phyloP scores from a whole-genome alignment of 768 basidiomycete species.

The Leccinellum albellum region DNA sequence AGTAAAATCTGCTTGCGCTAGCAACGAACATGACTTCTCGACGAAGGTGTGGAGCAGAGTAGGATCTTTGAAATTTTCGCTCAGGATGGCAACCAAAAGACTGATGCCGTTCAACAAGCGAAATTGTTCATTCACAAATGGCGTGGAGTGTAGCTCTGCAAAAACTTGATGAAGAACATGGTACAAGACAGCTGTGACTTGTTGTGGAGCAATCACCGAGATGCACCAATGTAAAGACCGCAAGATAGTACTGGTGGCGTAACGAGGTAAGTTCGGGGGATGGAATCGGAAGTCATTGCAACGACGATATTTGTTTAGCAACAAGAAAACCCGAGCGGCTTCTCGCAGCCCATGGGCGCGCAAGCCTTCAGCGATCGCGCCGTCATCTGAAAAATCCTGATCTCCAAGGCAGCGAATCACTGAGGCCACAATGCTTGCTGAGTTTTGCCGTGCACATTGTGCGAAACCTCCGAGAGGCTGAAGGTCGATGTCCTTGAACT shows the following conservation, averaged over 20 bases:
- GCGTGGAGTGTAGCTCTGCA: conserved; percentile 56
- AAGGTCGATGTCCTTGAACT: conserved; percentile 30
- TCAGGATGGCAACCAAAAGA: conserved; percentile 66
- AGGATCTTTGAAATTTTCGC: conserved; percentile 50
- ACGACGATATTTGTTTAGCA: conserved; percentile 50
- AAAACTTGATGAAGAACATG: conserved; percentile 76
- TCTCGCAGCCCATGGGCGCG: conserved; percentile 31
- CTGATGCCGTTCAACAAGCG: conserved; percentile 70
- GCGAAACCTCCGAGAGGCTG: conserved; percentile 32
- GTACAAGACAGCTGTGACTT: conserved; percentile 61
- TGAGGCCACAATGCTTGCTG: conserved; percentile 55
- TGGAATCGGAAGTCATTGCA: conserved; percentile 50
- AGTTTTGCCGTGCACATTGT: conserved; percentile 37
- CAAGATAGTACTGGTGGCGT: conserved; percentile 46
- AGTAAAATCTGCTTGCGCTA: conserved; percentile 66
- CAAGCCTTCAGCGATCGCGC: conserved; percentile 49
- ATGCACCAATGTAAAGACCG: conserved; percentile 60
- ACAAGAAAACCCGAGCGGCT: conserved; percentile 44
- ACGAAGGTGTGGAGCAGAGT: conserved; percentile 66
- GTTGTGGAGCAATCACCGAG: conserved; percentile 36
- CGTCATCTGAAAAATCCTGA: conserved; percentile 54
- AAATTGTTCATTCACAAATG: conserved; percentile 80
- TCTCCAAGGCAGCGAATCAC: conserved; percentile 65
- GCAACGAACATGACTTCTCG: conserved; percentile 60
- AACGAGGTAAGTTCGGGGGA: conserved; percentile 63